Conservation (phyloP, 2,329 filamentous ascomycete species). For the Elsinoe ampelina region DNA sequence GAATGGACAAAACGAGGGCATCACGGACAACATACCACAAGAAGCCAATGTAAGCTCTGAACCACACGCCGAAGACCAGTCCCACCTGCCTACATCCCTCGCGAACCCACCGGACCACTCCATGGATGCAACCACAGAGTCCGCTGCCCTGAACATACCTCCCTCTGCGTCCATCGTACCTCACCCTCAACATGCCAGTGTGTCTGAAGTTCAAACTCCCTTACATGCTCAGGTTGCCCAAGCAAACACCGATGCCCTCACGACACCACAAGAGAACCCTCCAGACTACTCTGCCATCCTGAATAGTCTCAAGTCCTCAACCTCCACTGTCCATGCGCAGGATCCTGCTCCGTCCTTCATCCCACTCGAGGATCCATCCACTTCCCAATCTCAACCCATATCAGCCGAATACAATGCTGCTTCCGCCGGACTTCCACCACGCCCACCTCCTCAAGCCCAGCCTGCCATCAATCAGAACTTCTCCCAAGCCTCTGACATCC, state of each 20-base stretch:
- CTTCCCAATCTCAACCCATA: constrained; percentile 15
- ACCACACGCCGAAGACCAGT: not conserved
- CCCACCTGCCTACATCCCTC: not conserved
- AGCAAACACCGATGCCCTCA: not conserved
- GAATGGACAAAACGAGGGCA: not conserved
- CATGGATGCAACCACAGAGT: not conserved
- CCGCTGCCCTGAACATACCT: not conserved
- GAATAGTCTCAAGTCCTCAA: constrained; percentile 30
- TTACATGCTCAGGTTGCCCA: constrained; percentile 5
- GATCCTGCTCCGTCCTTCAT: constrained; percentile 26
- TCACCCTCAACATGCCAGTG: not conserved
- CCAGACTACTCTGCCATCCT: constrained; percentile 40
- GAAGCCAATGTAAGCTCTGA: not conserved
- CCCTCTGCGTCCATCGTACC: not conserved
- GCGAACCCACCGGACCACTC: not conserved
- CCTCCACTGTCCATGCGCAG: constrained; percentile 25
- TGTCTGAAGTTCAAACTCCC: not conserved
- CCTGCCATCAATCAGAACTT: constrained; percentile 40
- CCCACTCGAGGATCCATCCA: constrained; percentile 22
- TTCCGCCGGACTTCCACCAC: constrained; percentile 37
- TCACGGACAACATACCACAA: not conserved
- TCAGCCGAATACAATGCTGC: constrained; percentile 17
- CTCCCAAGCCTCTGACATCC: constrained; percentile 39
- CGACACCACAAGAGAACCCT: not conserved
- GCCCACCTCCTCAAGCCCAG: constrained; percentile 41